Base-by-base conservation (phyloP, 2,329 filamentous ascomycete genomes). In the Phaeosphaeria sp. region DNA sequence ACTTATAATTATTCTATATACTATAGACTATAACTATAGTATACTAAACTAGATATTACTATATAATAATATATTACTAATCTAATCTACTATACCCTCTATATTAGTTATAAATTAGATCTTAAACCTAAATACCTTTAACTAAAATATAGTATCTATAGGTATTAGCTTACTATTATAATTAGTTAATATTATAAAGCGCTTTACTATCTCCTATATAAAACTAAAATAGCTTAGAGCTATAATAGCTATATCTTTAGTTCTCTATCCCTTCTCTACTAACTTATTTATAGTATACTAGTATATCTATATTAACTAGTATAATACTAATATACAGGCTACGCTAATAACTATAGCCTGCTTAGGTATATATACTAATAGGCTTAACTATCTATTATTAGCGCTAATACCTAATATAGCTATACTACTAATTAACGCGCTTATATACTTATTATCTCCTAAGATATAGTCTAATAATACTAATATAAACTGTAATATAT, bases 1-100 rank as follows among this genome's bases (percentile, higher is more conserved):
- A 23, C 30, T 46, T 17, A 50, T 50, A 30, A 57, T 46, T 41
- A 68, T 47, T 6, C 62, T 30, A 42, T 66, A 43, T 20, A 68
- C 51, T 21, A 68, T 62, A 1, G 36, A 55, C 17, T 50, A 52
- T 36, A 68, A 50, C 11, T 58, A 7, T 21, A 53, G 33, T 59
- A n/a, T n/a, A n/a, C n/a, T n/a, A n/a, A n/a, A n/a, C n/a, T n/a
- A n/a, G n/a, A n/a, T n/a, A n/a, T n/a, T 50, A 25, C 54, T 44
- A 39, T 62, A 53, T 42, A 64, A 39, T 18, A 62, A 47, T 21
- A 9, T 56, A 46, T 62, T 54, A 18, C 52, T 44, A 18, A 55
- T 33, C 54, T 42, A 60, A 39, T 60, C 39, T 13, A 65, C 50
- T 17, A 33, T 25, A 17, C 56, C 48, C 2, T 51, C 25, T 43